These are phyloP conservation scores for Lecanoromycetidae sp. DNA, from an alignment of 2,329 filamentous ascomycete genomes.

Conservation along the genomic window DNA sequence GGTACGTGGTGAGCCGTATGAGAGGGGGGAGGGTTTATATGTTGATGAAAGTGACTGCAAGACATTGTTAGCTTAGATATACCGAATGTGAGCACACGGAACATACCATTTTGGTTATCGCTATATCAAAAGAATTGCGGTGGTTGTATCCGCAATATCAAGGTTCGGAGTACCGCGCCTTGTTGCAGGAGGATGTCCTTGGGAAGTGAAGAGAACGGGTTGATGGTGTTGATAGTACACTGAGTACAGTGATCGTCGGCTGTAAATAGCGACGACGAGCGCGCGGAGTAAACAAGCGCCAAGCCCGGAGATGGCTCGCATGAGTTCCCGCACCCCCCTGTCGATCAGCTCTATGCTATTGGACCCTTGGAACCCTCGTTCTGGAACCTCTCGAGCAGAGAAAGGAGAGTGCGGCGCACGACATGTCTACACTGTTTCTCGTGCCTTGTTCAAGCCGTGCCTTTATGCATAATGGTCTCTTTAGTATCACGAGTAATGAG, in stretches of 20 bases:
- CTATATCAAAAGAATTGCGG: neutral
- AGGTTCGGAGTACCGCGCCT: neutral
- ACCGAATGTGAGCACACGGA: conserved; percentile 10
- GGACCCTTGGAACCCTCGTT: neutral
- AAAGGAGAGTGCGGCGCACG: neutral
- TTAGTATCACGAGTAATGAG: neutral
- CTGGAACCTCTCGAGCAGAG: neutral
- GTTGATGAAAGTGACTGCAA: conserved; percentile 42
- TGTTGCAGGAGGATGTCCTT: neutral
- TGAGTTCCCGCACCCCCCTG: neutral
- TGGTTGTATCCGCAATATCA: neutral
- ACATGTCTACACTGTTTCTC: neutral
- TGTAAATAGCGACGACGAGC: neutral
- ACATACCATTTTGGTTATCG: conserved; percentile 5
- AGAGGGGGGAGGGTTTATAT: conserved; percentile 60
- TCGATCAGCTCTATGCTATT: neutral
- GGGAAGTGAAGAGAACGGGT: too few species aligned
- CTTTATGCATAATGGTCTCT: neutral
- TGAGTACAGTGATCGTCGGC: too few species aligned
- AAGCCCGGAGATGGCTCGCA: neutral
- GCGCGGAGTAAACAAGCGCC: conserved; percentile 8
- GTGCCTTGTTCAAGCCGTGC: neutral
- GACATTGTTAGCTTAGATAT: neutral
- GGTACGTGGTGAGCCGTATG: conserved; percentile 57
- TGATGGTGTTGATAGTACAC: too few species aligned